Conservation (phyloP, 2,329 filamentous ascomycete genomes). For the Septoria petroselini region DNA sequence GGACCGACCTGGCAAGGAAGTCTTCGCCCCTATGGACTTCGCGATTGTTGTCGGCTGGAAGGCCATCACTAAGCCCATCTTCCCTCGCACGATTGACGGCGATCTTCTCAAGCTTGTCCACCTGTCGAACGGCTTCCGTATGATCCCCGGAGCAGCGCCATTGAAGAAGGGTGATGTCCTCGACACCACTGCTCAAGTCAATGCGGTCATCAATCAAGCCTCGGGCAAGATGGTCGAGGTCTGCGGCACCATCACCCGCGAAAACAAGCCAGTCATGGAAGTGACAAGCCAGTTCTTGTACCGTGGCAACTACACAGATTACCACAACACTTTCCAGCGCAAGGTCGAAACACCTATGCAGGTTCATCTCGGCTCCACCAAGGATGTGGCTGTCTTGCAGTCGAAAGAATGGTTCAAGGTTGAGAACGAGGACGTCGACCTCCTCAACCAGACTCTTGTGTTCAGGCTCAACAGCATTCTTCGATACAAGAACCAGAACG, state of each 20-base stretch:
- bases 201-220: conserved; percentile 96
- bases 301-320: conserved; percentile 87
- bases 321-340: conserved; percentile 96
- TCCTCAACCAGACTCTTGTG: conserved; percentile 87
- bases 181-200: conserved; percentile 90
- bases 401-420: conserved; percentile 98
- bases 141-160: conserved; percentile 92
- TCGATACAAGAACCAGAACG: conserved; percentile 89
- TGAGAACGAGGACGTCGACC: conserved; percentile 77
- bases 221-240: conserved; percentile 99
- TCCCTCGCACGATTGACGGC: conserved; percentile 92
- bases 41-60: conserved; percentile 57
- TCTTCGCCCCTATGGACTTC: conserved; percentile 95
- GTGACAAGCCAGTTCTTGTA: conserved; percentile 98
- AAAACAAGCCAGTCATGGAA: conserved; percentile 87
- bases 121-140: conserved; percentile 94
- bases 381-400: conserved; percentile 88
- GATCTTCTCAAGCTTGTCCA: conserved; percentile 95
- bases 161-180: conserved; percentile 93
- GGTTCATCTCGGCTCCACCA: conserved; percentile 78
- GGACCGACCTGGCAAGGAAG: conserved; percentile 87
- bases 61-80: conserved; percentile 98
- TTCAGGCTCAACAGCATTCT: conserved; percentile 93
- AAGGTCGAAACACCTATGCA: conserved; percentile 96
- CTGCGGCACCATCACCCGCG: conserved; percentile 89